phyloP scores from a whole-genome alignment of 495 filamentous ascomycete genomes.

The Neurospora sp. region DNA sequence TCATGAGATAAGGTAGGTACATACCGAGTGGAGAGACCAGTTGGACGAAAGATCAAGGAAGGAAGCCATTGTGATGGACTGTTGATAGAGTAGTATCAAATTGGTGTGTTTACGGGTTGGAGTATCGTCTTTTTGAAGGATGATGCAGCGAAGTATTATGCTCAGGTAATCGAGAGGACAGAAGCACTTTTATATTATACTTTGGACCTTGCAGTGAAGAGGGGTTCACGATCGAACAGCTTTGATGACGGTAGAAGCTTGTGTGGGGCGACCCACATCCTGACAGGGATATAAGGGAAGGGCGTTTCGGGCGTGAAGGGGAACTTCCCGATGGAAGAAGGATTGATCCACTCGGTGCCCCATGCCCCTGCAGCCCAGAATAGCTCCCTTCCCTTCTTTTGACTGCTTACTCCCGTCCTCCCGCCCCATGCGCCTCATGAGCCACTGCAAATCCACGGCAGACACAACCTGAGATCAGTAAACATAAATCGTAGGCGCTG shows the following conservation, averaged over 20 bases:
- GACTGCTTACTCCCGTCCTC: background rate
- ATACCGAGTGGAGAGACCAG: slow-evolving; percentile 37
- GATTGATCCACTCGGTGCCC: background rate
- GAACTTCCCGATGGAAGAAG: background rate
- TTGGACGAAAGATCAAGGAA: slow-evolving; percentile 32
- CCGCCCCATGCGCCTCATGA: background rate
- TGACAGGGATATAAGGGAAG: background rate
- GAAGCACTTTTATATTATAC: background rate
- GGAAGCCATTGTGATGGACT: slow-evolving; percentile 24
- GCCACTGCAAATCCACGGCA: background rate
- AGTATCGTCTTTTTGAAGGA: background rate
- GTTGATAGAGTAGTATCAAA: background rate
- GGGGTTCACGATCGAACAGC: background rate
- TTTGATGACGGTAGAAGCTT: background rate
- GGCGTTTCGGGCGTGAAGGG: background rate
- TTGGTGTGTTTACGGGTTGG: background rate
- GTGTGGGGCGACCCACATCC: background rate
- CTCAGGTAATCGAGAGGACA: background rate
- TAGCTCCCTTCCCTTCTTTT: background rate
- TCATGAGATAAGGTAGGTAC: background rate
- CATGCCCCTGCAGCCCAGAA: background rate
- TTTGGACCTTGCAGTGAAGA: background rate
- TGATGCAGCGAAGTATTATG: background rate
- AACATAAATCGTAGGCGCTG: background rate
- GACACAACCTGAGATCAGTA: background rate